Evolutionary conservation across 192 early-diverging fungal genomes (phyloP), one percentile per base, ranked within the genome.

Genomic region (Funneliformis geosporum): DNA sequence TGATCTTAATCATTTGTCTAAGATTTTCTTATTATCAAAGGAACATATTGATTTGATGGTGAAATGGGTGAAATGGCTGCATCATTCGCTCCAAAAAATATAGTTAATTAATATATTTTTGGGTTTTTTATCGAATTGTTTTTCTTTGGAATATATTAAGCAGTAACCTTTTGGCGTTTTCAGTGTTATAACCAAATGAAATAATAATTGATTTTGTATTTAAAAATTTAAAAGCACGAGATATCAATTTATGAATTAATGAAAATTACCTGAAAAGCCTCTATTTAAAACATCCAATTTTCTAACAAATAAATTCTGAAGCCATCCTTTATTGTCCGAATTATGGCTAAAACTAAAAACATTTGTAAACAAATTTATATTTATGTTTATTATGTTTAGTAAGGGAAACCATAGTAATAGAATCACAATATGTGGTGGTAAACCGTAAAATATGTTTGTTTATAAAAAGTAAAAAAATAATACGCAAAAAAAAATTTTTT

Each of bases 31-130:
- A 76, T 90, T 60, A 0, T 82, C 76, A n/a, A 95, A 18, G 90
- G 82, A 1, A 95, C 90, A 75, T 91, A 89, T 68, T 93, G 91
- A 2, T 74, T 38, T 5, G 84, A 83, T 8, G 72, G 76, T 3
- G 80, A 80, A n/a, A n/a, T n/a, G n/a, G n/a, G n/a, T n/a, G n/a
- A n/a, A 28, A 90, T 64, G 0, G 86, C 87, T 0, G 93, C 88
- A 81, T 97, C 96, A 81, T 96, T 96, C 8, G 96, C 89, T 27
- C 96, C 96, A 70, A 95, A 88, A 69, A 93, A 94, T 27, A 97
- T 79, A n/a, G 87, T 88, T 82, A 95, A 79, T 40, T 94, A 85
- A 14, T 82, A 81, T 40, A 92, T 83, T 18, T 84, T 75, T 2
- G 88, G 73, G 12, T 44, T 42, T n/a, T 25, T 75, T n/a, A 55